phyloP scores from a whole-genome alignment of 116 monocot species.

The Cymodocea nodosa region DNA sequence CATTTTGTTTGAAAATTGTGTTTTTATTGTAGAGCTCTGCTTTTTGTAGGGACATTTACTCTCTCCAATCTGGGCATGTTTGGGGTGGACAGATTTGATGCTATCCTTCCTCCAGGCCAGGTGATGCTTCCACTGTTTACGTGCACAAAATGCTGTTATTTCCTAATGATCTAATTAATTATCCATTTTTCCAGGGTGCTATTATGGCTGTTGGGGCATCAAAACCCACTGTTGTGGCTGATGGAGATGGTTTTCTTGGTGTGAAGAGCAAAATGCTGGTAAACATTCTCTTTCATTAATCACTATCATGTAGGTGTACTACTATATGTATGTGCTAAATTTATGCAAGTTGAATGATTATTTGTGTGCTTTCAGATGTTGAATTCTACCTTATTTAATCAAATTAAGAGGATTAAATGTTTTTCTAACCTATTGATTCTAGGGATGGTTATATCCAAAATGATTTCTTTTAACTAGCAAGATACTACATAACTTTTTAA shows the following conservation, averaged over 20 bases:
- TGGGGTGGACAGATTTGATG: constrained; percentile 95
- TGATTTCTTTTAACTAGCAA: no score
- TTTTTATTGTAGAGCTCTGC: not conserved
- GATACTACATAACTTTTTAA: no score
- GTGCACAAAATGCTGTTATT: not conserved
- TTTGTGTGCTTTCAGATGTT: no score
- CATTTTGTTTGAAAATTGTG: not conserved
- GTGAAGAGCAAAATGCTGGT: constrained; percentile 95
- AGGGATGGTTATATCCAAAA: no score
- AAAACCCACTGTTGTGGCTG: constrained; percentile 72
- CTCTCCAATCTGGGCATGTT: constrained; percentile 97
- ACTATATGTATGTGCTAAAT: no score
- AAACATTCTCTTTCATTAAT: constrained; percentile 6
- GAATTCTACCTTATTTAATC: no score
- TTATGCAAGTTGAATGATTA: no score
- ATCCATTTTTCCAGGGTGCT: constrained; percentile 43
- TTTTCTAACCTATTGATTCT: no score
- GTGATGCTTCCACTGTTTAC: constrained; percentile 9
- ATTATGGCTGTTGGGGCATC: constrained; percentile 98
- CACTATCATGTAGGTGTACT: not conserved
- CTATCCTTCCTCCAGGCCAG: constrained; percentile 97
- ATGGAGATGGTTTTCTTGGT: constrained; percentile 61
- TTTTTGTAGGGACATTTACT: constrained; percentile 73
- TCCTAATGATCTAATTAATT: not conserved
- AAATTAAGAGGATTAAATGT: no score